A percentile compares a stretch with the other conserved stretches of the same genome.
Evolutionary conservation across 2,329 filamentous ascomycete genomes (phyloP).

Genomic region (Fusarium duplospermum): DNA sequence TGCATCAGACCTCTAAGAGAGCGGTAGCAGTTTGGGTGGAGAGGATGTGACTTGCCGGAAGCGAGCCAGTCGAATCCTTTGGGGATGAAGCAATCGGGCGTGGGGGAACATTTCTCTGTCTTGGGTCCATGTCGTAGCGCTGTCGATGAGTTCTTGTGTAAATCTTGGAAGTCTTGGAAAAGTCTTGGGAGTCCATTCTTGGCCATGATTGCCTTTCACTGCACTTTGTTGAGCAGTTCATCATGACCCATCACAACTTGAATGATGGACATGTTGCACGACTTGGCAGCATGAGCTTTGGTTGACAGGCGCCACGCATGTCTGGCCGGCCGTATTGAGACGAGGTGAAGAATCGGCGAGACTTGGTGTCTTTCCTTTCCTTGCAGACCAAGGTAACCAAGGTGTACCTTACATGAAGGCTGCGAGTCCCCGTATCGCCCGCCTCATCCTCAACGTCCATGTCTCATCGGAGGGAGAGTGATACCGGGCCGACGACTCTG

Average conservation of each 20-base stretch:
- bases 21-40: conserved; percentile 17
- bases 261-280: conserved; percentile 4
- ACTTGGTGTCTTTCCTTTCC: neutral
- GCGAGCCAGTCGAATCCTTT: conserved; percentile 28
- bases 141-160: conserved; percentile 6
- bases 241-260: neutral
- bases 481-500: conserved; percentile 8
- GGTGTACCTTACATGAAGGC: conserved; percentile 6
- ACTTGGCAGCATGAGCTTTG: neutral
- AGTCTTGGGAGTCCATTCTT: neutral
- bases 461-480: neutral
- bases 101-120: conserved; percentile 19
- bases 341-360: neutral
- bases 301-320: conserved; percentile 9
- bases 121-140: neutral
- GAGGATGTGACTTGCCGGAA: conserved; percentile 14
- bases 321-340: neutral
- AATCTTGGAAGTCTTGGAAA: conserved; percentile 2
- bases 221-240: neutral
- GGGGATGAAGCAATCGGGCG: conserved; percentile 20
- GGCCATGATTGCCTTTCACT: neutral
- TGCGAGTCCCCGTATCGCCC: neutral
- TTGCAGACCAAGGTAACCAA: neutral
- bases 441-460: neutral
- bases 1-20: neutral